Base-by-base conservation (phyloP, 129 eudicot genomes). In the Flaveria robusta region DNA sequence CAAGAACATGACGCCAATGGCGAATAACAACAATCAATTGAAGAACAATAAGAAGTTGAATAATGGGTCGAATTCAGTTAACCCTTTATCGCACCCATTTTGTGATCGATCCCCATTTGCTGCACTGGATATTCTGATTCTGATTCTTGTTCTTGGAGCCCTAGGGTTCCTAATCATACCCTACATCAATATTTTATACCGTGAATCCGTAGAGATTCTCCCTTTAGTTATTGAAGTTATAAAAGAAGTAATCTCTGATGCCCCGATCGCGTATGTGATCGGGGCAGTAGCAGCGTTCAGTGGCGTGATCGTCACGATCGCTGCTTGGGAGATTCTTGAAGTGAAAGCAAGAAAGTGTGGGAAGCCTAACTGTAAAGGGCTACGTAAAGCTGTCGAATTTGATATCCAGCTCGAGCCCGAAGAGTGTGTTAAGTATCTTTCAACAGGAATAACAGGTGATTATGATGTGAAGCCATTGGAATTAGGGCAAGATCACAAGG, bases 371-470 rank as follows among this genome's bases (percentile, higher is more conserved):
- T 87, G 91, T 77, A 87, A 75, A 72, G 91, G 88, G 16, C 15
- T 87, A 23, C 31, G 87, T 3, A 83, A 85, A 81, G 88, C 88
- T 4, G 81, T 83, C 42, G 88, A 84, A 29, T 87, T 83, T 22
- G 91, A 87, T 84, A 81, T 87, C 46, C 88, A 87, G 84, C 72
- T 87, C 0, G 86, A 87, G 64, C 55, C 84, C 0, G 91, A 87
- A 69, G 88, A 83, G 63, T 83, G 88, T 71, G 86, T 87, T 56
- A 83, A 81, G 83, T 77, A 78, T 70, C 56, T 81, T 65, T 18
- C 77, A 9, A 37, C 81, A 7, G 60, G 65, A 1, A 26, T 20
- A 19, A 22, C 22, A 5, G 49, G 52, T 26, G 81, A 75, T 29
- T 37, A 8, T 15, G 83, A 75, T 41, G 72, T 71, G 84, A 83